A percentile compares a stretch with the other conserved stretches of the same genome.
Conservation (phyloP, 2,329 filamentous ascomycete species). For the Colletotrichum nymphaeae region DNA sequence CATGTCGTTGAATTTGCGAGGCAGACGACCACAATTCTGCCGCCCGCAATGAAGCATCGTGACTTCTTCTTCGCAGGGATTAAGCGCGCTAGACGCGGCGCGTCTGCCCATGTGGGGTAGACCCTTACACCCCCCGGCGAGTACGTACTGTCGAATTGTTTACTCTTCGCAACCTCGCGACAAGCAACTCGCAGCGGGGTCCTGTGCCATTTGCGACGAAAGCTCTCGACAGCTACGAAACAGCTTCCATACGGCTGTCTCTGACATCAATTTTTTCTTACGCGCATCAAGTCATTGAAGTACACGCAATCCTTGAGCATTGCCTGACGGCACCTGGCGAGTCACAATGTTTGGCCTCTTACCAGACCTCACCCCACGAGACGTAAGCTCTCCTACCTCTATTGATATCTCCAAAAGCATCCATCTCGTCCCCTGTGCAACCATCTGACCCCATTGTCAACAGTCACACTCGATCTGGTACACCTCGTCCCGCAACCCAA, state of each 20-base stretch:
- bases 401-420: neutral
- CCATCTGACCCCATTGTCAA: constrained; percentile 31
- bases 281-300: neutral
- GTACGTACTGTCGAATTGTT: constrained; percentile 30
- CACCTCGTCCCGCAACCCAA: constrained; percentile 68
- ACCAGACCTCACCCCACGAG: constrained; percentile 75
- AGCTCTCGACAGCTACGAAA: neutral
- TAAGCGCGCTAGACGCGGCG: constrained; percentile 33
- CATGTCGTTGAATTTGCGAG: constrained; percentile 15
- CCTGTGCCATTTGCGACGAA: neutral
- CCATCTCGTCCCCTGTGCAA: neutral
- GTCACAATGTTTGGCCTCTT: constrained; percentile 70
- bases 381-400: constrained; percentile 61
- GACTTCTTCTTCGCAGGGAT: constrained; percentile 23
- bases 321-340: neutral
- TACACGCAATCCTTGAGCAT: neutral
- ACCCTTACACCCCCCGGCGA: constrained; percentile 5
- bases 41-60: constrained; percentile 30
- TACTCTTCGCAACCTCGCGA: constrained; percentile 27
- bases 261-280: neutral
- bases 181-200: constrained; percentile 10
- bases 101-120: constrained; percentile 29
- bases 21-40: constrained; percentile 19
- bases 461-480: constrained; percentile 83
- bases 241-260: neutral